Evolutionary conservation across 768 basidiomycete genomes (phyloP), one percentile per base, ranked within the genome.

Genomic region (Serendipita indica): DNA sequence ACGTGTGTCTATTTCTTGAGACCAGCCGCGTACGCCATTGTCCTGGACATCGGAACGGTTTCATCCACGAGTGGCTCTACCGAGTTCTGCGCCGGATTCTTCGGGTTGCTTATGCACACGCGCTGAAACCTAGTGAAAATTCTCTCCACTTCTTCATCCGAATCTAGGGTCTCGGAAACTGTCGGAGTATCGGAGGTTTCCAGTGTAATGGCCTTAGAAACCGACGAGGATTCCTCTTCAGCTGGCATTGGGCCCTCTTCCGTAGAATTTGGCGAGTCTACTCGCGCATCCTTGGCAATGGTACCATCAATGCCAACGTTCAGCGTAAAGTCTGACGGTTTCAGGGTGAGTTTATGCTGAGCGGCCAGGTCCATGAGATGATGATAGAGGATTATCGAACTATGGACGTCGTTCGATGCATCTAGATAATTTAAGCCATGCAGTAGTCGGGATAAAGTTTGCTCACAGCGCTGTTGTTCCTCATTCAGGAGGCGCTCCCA

Each of bases 341-440:
- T 28, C 49, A 54, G 7, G 7, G 16, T 20, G 3, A n/a, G 10
- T 27, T 27, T 16, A 32, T 20, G n/a, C 22, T 16, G 4, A 7
- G 20, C 22, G 12, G 49, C 20, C 16, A 54, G 49, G 7, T 54
- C 49, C 22, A 54, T 16, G 30, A 22, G 32, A 30, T 54, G 30
- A 32, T 54, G 22, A 27, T 54, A 54, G 4, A 54, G 22, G 16
- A 30, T 22, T 25, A 54, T 54, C 20, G 49, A 54, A 30, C 49
- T 22, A 54, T 54, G 49, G 7, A 81, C 81, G 63, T 89, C 87
- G 65, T 84, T 83, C 32, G 75, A 77, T 2, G 83, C 87, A 69
- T 88, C 86, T 84, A 10, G 12, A 25, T 20, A 39, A 57, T 57
- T 46, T 33, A 33, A 57, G 45, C 28, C 64, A 60, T 62, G 62